Percentiles rank a stretch among this genome's conserved stretches.
phyloP scores from a whole-genome alignment of 768 basidiomycete genomes.

The Mycena olivaceomarginata region DNA sequence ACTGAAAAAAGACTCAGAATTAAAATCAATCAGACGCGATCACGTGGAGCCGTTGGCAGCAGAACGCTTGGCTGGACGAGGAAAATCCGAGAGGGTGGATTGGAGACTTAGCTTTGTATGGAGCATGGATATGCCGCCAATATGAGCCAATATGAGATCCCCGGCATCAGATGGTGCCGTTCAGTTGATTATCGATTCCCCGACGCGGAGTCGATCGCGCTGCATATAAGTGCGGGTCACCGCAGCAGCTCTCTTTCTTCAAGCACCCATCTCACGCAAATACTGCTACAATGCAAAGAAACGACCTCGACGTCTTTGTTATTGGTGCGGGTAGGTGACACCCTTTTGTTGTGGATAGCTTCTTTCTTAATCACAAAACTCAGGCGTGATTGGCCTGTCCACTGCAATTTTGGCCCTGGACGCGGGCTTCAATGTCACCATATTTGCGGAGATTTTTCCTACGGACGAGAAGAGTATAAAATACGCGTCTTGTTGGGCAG shows the following conservation, averaged over 20 bases:
- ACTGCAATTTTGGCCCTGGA: conserved; percentile 72
- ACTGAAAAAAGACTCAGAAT: too few relatives aligned
- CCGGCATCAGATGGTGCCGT: neutral
- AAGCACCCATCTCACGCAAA: neutral
- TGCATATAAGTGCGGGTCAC: neutral
- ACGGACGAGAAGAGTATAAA: conserved; percentile 67
- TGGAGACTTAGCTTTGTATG: too few relatives aligned
- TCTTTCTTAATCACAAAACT: too few relatives aligned
- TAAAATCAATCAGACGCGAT: too few relatives aligned
- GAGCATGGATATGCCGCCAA: too few relatives aligned
- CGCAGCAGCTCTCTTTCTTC: neutral
- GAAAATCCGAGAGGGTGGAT: too few relatives aligned
- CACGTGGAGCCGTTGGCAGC: too few relatives aligned
- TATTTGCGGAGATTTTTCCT: conserved; percentile 73
- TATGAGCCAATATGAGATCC: too few relatives aligned
- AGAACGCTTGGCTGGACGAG: too few relatives aligned
- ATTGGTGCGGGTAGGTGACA: conserved; percentile 32
- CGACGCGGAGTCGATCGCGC: neutral
- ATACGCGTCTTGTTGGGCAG: conserved; percentile 74
- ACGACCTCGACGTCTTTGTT: conserved; percentile 15
- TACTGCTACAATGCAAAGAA: neutral
- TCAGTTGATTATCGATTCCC: neutral
- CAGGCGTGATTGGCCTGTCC: conserved; percentile 74
- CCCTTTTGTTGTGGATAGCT: neutral
- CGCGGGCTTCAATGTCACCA: conserved; percentile 65